A percentile compares a stretch with the other conserved stretches of the same genome.
phyloP scores from a whole-genome alignment of 2,329 filamentous ascomycete genomes.

The Claviceps africana region DNA sequence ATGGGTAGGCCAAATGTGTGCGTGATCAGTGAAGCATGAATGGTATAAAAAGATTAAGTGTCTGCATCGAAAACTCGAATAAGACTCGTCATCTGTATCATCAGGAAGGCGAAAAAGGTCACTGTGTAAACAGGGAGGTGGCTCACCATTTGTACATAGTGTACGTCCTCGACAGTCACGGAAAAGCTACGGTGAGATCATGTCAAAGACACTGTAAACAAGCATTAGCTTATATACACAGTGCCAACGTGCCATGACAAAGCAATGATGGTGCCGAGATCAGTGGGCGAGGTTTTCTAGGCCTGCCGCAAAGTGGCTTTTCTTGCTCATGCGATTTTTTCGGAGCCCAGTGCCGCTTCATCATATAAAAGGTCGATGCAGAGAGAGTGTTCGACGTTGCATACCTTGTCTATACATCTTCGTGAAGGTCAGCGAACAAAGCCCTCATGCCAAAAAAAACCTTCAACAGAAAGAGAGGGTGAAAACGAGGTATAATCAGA shows the following conservation, averaged over 20 bases:
- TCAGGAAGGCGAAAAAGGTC: slow-evolving; percentile 1
- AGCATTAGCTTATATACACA: neutral
- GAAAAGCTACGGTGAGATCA: neutral
- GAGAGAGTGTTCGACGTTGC: slow-evolving; percentile 9
- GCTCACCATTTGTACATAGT: neutral
- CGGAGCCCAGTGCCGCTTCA: slow-evolving; percentile 98
- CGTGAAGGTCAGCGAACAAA: slow-evolving; percentile 17
- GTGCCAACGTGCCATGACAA: neutral
- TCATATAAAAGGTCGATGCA: slow-evolving; percentile 37
- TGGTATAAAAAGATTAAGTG: slow-evolving; percentile 51
- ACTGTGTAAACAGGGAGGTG: neutral
- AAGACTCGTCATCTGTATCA: slow-evolving; percentile 58
- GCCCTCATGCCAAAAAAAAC: slow-evolving; percentile 3
- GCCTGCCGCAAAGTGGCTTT: slow-evolving; percentile 90
- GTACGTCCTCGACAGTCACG: neutral
- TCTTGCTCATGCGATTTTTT: slow-evolving; percentile 63
- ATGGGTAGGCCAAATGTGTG: neutral
- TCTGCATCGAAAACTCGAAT: slow-evolving; percentile 61
- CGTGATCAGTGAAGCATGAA: slow-evolving; percentile 50
- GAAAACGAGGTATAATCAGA: slow-evolving; percentile 42
- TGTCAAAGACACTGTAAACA: neutral
- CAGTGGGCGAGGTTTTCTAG: slow-evolving; percentile 99
- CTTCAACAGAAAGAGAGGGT: neutral
- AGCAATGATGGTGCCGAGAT: slow-evolving; percentile 25
- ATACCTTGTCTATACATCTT: slow-evolving; percentile 21